Evolutionary conservation across 495 filamentous ascomycete species (phyloP), one percentile per base, ranked within the genome.

Genomic region (Xylaria telfairii): DNA sequence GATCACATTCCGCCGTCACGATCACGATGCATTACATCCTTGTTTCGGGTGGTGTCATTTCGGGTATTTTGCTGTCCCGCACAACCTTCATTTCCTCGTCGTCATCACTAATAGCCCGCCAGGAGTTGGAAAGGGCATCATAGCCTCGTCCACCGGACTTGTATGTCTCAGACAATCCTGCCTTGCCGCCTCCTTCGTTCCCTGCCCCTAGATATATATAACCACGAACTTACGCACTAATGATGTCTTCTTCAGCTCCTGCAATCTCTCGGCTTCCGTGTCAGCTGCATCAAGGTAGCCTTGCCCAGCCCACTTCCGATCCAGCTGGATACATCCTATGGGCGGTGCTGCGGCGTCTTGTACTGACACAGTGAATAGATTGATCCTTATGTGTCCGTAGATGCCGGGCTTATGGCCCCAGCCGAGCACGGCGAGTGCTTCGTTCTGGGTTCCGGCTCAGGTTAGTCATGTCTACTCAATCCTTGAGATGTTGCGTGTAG

Each of bases 331-430:
- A 63, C 44, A 51, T 63, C 15, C 26, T n/a, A 49, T 53, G 39
- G 46, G 39, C 12, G n/a, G 44, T 32, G 7, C 6, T 3, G 17
- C 26, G 15, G 56, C 46, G 56, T 37, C 3, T 19, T 7, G 56
- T 12, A 26, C 59, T 64, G 68, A 70, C 42, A 47, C 26, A 1
- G 32, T 51, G 21, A 28, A 76, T 95, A 92, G 80, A 91, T 97
- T 68, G 95, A 97, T 77, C 92, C 92, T 1, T 94, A 95, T 79
- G 84, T 95, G 78, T 94, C 93, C 77, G 84, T 94, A 78, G 93
- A 97, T 88, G 94, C 93, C 9, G 94, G 94, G 49, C 79, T 78
- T 5, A 79, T 85, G 79, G 87, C 88, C 71, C 93, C 93, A 39
- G 90, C 84, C 65, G 92, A 95, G 59, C 81, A 82, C 69, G 81